Evolutionary conservation across 1,139 yeast genomes (phyloP).

Genomic region (Scheffersomyces cryptocercus): DNA sequence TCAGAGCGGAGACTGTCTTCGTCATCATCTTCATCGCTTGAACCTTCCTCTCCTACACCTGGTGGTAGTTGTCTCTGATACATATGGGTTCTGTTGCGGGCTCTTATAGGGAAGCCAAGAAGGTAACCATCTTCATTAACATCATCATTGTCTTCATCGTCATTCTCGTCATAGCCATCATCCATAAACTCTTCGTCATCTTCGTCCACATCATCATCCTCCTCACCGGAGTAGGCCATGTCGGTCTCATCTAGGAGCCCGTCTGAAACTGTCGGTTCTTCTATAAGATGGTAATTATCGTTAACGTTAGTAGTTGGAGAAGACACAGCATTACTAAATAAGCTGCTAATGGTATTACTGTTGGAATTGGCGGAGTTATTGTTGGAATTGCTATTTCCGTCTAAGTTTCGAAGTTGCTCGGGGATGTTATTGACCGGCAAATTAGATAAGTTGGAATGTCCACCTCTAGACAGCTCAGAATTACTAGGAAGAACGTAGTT

Average conservation of each 20-base stretch:
- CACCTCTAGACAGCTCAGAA: too few species aligned
- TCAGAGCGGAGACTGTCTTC: constrained; percentile 13
- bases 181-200: constrained; percentile 5
- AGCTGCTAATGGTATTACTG: too few species aligned
- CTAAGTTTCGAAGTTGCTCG: neutral
- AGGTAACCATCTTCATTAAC: neutral
- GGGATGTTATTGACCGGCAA: neutral
- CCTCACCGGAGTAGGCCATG: constrained; percentile 3
- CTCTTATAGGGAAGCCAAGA: neutral
- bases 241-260: neutral
- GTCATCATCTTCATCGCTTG: constrained; percentile 2
- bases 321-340: too few species aligned
- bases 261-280: too few species aligned
- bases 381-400: neutral
- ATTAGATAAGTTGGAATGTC: neutral
- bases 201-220: constrained; percentile 3
- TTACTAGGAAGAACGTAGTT: too few species aligned
- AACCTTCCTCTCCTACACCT: neutral
- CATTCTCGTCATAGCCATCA: constrained; percentile 5
- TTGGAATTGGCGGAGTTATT: too few species aligned
- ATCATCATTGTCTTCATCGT: constrained; percentile 1
- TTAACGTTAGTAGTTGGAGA: too few species aligned
- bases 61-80: neutral
- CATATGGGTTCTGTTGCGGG: too few species aligned
- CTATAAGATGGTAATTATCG: too few species aligned